These are phyloP conservation scores for Yamadazyma pseudoaaseri DNA, from an alignment of 1,139 yeast species.

Conservation along the genomic window DNA sequence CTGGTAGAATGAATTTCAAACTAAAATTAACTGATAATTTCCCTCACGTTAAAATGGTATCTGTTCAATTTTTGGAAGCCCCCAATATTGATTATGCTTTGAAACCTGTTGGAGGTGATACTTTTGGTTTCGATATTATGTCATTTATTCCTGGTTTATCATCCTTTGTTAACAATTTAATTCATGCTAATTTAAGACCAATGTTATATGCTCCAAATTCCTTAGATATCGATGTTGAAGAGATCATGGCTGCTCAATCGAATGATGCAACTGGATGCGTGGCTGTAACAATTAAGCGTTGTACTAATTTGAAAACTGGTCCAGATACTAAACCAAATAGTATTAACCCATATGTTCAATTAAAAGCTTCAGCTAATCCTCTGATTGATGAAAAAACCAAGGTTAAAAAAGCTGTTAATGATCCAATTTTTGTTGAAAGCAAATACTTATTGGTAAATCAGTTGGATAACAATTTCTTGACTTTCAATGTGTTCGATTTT, in stretches of 20 bases:
- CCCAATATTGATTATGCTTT: constrained; percentile 75
- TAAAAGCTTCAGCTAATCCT: constrained; percentile 46
- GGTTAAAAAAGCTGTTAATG: constrained; percentile 51
- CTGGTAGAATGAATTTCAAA: constrained; percentile 69
- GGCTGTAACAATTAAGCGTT: constrained; percentile 59
- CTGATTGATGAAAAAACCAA: constrained; percentile 50
- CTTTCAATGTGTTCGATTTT: constrained; percentile 54
- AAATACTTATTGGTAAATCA: constrained; percentile 56
- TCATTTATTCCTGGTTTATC: constrained; percentile 78
- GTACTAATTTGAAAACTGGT: constrained; percentile 45
- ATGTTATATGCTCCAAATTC: constrained; percentile 83
- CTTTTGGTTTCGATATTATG: constrained; percentile 80
- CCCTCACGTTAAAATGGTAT: constrained; percentile 73
- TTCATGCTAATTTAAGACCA: constrained; percentile 71
- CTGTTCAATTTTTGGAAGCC: constrained; percentile 71
- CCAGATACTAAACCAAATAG: constrained; percentile 40
- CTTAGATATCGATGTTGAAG: constrained; percentile 71
- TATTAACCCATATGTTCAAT: constrained; percentile 60
- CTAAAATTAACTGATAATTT: constrained; percentile 60
- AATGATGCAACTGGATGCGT: constrained; percentile 69
- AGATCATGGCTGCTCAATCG: constrained; percentile 58
- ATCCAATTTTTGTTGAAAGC: constrained; percentile 67
- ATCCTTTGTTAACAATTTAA: constrained; percentile 65
- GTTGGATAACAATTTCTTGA: constrained; percentile 55
- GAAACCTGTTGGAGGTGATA: constrained; percentile 88